Conservation (phyloP, 306 rosid species). For the Acacia melanoxylon region DNA sequence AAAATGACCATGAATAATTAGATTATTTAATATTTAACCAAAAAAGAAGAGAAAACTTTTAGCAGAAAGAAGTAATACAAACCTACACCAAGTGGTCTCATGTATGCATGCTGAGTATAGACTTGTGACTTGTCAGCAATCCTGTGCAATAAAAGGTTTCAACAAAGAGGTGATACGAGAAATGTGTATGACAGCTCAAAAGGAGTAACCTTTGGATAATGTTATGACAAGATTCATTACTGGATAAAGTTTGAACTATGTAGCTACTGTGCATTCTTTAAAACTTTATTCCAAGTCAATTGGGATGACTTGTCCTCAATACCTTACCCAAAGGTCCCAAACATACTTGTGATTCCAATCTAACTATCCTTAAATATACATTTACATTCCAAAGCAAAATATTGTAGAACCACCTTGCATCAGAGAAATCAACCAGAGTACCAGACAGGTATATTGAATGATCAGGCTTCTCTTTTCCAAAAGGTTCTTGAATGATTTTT, state of each 20-base stretch:
- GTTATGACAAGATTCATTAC: not conserved
- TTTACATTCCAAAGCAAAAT: not conserved
- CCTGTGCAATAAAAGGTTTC: slow-evolving; percentile 43
- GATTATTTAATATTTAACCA: not conserved
- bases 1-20: not conserved
- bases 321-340: not conserved
- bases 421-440: not conserved
- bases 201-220: not conserved
- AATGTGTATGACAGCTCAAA: not conserved
- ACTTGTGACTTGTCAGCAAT: slow-evolving; percentile 78
- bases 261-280: not conserved
- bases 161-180: not conserved
- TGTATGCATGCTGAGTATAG: slow-evolving; percentile 77
- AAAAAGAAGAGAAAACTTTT: not conserved
- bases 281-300: not conserved
- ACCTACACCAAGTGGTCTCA: slow-evolving; percentile 88
- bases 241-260: not conserved
- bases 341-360: not conserved
- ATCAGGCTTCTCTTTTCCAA: not conserved
- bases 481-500: not conserved
- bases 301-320: not conserved
- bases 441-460: not conserved
- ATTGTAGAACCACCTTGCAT: not conserved
- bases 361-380: not conserved
- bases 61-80: slow-evolving; percentile 20